phyloP scores from a whole-genome alignment of 2,329 filamentous ascomycete species.

The Alternaria tenuissima region DNA sequence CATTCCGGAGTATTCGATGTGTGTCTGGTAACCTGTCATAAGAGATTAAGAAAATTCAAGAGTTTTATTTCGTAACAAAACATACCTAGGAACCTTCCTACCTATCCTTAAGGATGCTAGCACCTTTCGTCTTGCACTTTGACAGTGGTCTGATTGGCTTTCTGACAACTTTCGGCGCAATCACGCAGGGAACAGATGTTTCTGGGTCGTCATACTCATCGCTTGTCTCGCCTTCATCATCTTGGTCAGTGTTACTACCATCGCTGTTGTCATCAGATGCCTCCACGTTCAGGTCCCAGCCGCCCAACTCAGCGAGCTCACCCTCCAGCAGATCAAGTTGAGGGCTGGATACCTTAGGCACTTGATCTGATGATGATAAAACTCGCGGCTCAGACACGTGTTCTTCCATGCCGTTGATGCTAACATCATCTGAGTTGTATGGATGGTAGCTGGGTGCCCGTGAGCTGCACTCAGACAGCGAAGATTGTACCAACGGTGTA shows the following conservation, averaged over 20 bases:
- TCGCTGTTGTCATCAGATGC: background rate
- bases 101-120: background rate
- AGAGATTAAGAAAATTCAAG: background rate
- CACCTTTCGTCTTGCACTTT: slow-evolving; percentile 5
- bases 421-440: slow-evolving; percentile 1
- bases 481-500: background rate
- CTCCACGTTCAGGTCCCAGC: slow-evolving; percentile 2
- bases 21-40: background rate
- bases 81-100: background rate
- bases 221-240: slow-evolving; percentile 6
- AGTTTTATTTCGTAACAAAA: background rate
- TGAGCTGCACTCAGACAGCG: slow-evolving; percentile 3
- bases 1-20: background rate
- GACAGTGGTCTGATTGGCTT: background rate
- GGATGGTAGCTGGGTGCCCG: background rate
- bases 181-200: background rate
- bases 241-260: background rate
- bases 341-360: slow-evolving; percentile 2
- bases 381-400: background rate
- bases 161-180: background rate
- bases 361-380: background rate
- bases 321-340: slow-evolving; percentile 1
- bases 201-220: background rate
- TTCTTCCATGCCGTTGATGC: background rate
- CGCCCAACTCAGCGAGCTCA: slow-evolving; percentile 5